These are phyloP conservation scores for Vararia minispora DNA, from an alignment of 768 basidiomycete species.

Conservation along the genomic window DNA sequence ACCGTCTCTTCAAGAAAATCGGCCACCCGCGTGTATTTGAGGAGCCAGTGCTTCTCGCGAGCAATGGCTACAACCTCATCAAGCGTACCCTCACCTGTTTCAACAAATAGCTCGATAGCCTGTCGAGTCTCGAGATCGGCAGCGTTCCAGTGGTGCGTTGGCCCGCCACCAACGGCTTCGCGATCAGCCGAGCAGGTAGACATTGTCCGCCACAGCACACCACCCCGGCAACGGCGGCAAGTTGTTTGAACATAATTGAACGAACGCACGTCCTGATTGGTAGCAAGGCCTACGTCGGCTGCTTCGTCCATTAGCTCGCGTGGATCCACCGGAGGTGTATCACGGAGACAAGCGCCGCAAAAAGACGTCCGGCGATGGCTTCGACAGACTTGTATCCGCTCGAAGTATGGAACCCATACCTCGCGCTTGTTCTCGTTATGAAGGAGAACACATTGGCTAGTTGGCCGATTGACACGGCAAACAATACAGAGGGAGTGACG, in stretches of 20 bases:
- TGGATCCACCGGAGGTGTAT: constrained; percentile 38
- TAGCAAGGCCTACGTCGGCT: constrained; percentile 35
- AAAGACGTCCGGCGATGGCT: constrained; percentile 55
- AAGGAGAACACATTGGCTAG: constrained; percentile 38
- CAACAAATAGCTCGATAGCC: constrained; percentile 59
- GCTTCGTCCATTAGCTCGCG: constrained; percentile 14
- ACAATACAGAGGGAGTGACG: constrained; percentile 44
- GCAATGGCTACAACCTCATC: constrained; percentile 47
- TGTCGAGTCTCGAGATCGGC: constrained; percentile 61
- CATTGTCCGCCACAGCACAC: constrained; percentile 57
- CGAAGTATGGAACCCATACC: constrained; percentile 30
- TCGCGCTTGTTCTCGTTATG: constrained; percentile 37
- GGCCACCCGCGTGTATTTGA: constrained; percentile 48
- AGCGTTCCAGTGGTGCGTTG: constrained; percentile 16
- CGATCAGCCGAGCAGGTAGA: constrained; percentile 34
- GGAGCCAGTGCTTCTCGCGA: constrained; percentile 63
- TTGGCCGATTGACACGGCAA: constrained; percentile 59
- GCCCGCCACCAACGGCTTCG: constrained; percentile 42
- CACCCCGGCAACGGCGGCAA: constrained; percentile 53
- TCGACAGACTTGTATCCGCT: constrained; percentile 41
- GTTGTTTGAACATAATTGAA: constrained; percentile 59
- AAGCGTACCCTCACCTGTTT: constrained; percentile 61
- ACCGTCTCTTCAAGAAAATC: constrained; percentile 61
- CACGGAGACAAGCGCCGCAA: constrained; percentile 62
- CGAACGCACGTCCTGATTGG: constrained; percentile 64